phyloP scores from a whole-genome alignment of 129 eudicot species.

The Cynara cardunculus region DNA sequence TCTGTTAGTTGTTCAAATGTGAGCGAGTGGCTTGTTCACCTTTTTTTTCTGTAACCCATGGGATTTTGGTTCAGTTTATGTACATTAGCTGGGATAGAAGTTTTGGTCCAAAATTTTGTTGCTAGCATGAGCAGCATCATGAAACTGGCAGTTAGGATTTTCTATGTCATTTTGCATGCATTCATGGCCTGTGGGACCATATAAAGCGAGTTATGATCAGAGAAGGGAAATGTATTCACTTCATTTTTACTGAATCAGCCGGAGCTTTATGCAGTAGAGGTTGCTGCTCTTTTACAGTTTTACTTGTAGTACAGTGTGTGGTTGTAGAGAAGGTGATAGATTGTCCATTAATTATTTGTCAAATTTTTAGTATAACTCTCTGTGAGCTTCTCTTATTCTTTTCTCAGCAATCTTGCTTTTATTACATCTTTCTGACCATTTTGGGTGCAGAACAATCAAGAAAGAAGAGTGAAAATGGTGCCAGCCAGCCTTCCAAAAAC shows the following conservation, averaged over 20 bases:
- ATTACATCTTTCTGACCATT: background rate
- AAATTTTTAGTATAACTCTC: background rate
- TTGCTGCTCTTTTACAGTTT: background rate
- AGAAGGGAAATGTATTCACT: background rate
- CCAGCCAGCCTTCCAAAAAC: slow-evolving; percentile 46
- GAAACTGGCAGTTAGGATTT: background rate
- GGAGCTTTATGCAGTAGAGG: background rate
- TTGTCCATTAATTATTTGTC: background rate
- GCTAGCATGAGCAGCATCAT: background rate
- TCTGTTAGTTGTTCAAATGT: background rate
- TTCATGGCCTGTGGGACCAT: background rate
- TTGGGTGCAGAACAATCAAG: slow-evolving; percentile 4
- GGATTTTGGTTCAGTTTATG: background rate
- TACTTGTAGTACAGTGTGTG: background rate
- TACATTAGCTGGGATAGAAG: background rate
- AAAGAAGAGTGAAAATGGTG: slow-evolving; percentile 30
- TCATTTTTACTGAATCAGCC: background rate
- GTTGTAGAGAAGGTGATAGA: background rate
- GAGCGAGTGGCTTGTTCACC: background rate
- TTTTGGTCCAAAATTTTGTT: background rate
- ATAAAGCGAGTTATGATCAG: background rate
- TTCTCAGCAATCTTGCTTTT: background rate
- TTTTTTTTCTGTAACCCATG: background rate
- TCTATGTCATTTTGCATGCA: background rate
- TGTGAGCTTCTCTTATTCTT: background rate